Evolutionary conservation across 2,329 filamentous ascomycete genomes (phyloP), one percentile per base, ranked within the genome.

Genomic region (Phoma sp.): DNA sequence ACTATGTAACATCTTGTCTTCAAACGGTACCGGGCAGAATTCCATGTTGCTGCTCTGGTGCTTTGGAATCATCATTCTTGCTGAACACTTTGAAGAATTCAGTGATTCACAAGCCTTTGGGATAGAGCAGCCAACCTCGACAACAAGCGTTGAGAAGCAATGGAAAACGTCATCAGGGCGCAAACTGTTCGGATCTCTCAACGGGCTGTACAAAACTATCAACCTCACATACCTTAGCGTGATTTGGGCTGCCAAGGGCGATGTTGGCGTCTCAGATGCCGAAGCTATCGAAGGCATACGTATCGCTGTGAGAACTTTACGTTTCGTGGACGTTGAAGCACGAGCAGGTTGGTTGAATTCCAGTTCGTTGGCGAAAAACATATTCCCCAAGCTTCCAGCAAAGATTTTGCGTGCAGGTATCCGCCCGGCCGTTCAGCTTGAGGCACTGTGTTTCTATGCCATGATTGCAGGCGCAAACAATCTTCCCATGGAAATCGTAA

Each of bases 21-120:
- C 68, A 1, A 64, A 63, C 4, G 45, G 39, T 17, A 56, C 61
- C 6, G 59, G 57, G 1, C 57, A 69, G 11, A 60, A 68, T 18
- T 66, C 64, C 7, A 72, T 72, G 62, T 45, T 72, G 1, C 47
- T 68, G 18, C 42, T 73, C 4, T 74, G 70, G 69, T 70, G 68
- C 36, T 68, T 71, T 45, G 72, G 71, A 6, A 67, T 74, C 33
- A 63, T 66, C 0, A 54, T 73, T 7, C 57, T 71, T 10, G 59
- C 59, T 7, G 70, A 74, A 47, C 62, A 66, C 43, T 60, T 61
- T 17, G 40, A 55, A 6, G 43, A 58, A 12, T 36, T 56, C n/a
- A 30, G 21, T 7, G 21, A 23, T 2, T 25, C 38, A 17, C 48
- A 50, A n/a, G 21, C 17, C 34, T 23, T 23, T 25, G 32, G 43